Evolutionary conservation across 75 land plant species (phyloP).

Genomic region (Cunninghamia lanceolata): DNA sequence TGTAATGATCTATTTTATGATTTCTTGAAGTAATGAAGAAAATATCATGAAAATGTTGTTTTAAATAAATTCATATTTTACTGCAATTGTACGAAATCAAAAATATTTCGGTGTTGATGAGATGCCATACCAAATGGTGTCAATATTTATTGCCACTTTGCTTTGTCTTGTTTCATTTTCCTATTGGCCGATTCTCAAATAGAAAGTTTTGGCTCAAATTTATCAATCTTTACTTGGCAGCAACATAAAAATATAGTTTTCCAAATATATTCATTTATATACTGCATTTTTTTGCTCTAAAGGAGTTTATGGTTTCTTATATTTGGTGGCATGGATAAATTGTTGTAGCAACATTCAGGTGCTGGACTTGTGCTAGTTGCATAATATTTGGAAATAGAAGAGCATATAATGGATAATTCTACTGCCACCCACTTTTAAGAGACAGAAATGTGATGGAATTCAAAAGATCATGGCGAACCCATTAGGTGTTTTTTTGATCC

Average conservation of each 20-base stretch:
- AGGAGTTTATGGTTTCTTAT: neutral
- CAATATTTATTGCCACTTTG: neutral
- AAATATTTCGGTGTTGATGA: neutral
- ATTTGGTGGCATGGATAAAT: neutral
- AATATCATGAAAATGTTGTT: constrained; percentile 6
- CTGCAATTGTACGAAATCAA: neutral
- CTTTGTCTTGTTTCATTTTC: neutral
- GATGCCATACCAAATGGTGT: neutral
- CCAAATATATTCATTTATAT: neutral
- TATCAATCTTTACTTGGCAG: neutral
- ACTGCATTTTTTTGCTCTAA: neutral
- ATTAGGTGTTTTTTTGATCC: neutral
- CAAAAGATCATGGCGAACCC: neutral
- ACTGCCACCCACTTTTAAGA: neutral
- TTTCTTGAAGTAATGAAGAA: neutral
- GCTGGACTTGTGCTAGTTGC: neutral
- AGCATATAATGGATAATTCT: neutral
- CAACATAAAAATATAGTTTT: neutral
- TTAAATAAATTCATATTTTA: neutral
- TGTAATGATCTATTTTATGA: neutral
- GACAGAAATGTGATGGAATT: neutral
- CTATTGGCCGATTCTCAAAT: neutral
- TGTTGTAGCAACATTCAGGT: neutral
- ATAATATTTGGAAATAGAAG: neutral
- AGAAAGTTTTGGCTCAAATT: neutral